These are phyloP conservation scores for Hansenula lynferdii DNA, from an alignment of 1,139 yeast genomes.

Conservation along the genomic window DNA sequence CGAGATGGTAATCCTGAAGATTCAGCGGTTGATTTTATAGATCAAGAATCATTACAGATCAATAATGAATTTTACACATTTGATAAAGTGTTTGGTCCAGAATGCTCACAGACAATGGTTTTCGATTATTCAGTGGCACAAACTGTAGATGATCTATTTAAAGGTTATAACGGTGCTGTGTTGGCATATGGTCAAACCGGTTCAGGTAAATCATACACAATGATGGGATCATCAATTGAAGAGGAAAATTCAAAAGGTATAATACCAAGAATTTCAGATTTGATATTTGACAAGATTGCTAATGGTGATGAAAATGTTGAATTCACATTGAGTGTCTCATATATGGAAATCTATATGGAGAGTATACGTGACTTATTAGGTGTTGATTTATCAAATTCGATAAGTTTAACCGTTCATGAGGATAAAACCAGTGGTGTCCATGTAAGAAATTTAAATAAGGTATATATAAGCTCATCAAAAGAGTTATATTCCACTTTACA, in stretches of 20 bases:
- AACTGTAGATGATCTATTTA: constrained; percentile 58
- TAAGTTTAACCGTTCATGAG: constrained; percentile 56
- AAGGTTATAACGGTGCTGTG: constrained; percentile 83
- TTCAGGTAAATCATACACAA: constrained; percentile 80
- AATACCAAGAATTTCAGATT: constrained; percentile 69
- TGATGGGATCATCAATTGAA: constrained; percentile 64
- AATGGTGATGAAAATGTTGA: constrained; percentile 48
- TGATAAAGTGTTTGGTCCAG: constrained; percentile 58
- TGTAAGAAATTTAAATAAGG: constrained; percentile 63
- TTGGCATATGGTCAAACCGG: constrained; percentile 91
- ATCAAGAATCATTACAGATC: constrained; percentile 29
- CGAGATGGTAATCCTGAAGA: constrained; percentile 17
- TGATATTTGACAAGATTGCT: constrained; percentile 55
- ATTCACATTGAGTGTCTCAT: constrained; percentile 65
- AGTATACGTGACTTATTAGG: constrained; percentile 49
- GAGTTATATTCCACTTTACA: constrained; percentile 56
- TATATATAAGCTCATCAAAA: constrained; percentile 50
- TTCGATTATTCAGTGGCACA: constrained; percentile 57
- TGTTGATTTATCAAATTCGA: constrained; percentile 5
- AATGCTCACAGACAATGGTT: constrained; percentile 51
- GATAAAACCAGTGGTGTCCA: constrained; percentile 62
- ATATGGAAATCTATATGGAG: constrained; percentile 83
- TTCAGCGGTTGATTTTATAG: constrained; percentile 26
- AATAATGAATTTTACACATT: constrained; percentile 41
- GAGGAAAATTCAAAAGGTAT: constrained; percentile 47